Base-by-base conservation (phyloP, 306 rosid genomes). In the Echinosophora koreensis region DNA sequence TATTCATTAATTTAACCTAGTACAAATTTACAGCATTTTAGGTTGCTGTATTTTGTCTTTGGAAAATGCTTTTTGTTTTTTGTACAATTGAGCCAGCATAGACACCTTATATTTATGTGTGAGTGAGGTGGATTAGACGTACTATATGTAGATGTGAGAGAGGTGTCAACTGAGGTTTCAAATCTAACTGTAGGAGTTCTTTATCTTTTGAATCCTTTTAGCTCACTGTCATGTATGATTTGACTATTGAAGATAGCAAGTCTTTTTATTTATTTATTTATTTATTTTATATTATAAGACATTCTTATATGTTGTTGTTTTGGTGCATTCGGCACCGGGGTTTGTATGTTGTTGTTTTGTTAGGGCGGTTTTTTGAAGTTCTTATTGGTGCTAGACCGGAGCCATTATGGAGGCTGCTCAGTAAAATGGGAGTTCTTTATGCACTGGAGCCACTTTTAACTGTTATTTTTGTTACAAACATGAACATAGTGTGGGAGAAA, bases 391-490 rank as follows among this genome's bases (percentile, higher is more conserved):
- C 82, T 69, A 92, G 96, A 82, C 93, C 91, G 0, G 99, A 87
- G 77, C 92, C 99, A 0, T 77, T 95, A 75, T 90, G 97, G 99
- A 88, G 75, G 69, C 78, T 95, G 84, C 96, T 95, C 38, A 80
- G 97, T 84, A 88, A 88, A 69, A 84, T 95, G 14, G 98, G 96
- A 73, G 47, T 90, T 35, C 80, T 90, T 77, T 95, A 95, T 80
- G 97, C 96, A 11, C 37, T 95, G 89, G 99, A 95, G 91, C 99
- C 99, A 66, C 38, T 95, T 84, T 83, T 90, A 30, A 92, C 97
- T 2, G 80, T 95, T 50, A 80, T 91, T 52, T 95, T 92, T 74
- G 93, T 95, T 72, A 81, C 84, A 60, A 95, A 92, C 82, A 83
- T 95, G 97, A 95, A 87, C 81, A 79, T 89, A 16, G 71, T 90